Evolutionary conservation across 2,329 filamentous ascomycete genomes (phyloP).

Genomic region (Calycina marina): DNA sequence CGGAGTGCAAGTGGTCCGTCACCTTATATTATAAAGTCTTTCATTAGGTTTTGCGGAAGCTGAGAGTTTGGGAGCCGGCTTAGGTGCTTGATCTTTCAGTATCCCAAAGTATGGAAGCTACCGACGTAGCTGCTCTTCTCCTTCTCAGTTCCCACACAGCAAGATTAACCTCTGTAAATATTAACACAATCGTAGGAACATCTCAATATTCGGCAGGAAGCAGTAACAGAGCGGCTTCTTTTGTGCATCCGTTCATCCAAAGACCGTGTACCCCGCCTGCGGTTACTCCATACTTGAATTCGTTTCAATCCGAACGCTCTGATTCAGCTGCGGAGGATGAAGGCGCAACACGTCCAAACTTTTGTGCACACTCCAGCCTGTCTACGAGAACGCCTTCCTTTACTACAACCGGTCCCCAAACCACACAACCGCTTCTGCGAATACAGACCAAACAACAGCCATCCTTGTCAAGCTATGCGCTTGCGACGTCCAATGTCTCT

Average conservation of each 20-base stretch:
- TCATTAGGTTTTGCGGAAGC: too few relatives aligned
- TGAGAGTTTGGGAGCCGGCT: too few relatives aligned
- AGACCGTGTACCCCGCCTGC: slow-evolving; percentile 44
- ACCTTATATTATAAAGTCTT: too few relatives aligned
- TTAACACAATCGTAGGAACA: too few relatives aligned
- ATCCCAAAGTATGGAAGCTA: too few relatives aligned
- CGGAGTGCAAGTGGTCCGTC: slow-evolving; percentile 44
- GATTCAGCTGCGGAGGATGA: slow-evolving; percentile 21
- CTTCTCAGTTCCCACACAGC: too few relatives aligned
- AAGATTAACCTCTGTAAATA: too few relatives aligned
- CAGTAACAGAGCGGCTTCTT: slow-evolving; percentile 26
- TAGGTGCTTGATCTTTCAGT: too few relatives aligned
- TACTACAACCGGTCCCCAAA: slow-evolving; percentile 9
- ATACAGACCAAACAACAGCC: slow-evolving; percentile 18
- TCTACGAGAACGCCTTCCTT: slow-evolving; percentile 12
- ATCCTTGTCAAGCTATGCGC: slow-evolving; percentile 15
- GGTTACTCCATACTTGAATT: slow-evolving; percentile 36
- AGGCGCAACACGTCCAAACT: slow-evolving; percentile 13
- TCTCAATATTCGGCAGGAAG: slow-evolving; percentile 39
- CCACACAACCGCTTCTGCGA: slow-evolving; percentile 9
- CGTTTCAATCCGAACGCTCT: slow-evolving; percentile 36
- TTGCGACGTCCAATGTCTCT: slow-evolving; percentile 16
- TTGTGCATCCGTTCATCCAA: slow-evolving; percentile 52
- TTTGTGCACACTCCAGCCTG: slow-evolving; percentile 17
- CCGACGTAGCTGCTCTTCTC: too few relatives aligned